phyloP scores from a whole-genome alignment of 805 yeast species.

The Kodamaea sagamina region DNA sequence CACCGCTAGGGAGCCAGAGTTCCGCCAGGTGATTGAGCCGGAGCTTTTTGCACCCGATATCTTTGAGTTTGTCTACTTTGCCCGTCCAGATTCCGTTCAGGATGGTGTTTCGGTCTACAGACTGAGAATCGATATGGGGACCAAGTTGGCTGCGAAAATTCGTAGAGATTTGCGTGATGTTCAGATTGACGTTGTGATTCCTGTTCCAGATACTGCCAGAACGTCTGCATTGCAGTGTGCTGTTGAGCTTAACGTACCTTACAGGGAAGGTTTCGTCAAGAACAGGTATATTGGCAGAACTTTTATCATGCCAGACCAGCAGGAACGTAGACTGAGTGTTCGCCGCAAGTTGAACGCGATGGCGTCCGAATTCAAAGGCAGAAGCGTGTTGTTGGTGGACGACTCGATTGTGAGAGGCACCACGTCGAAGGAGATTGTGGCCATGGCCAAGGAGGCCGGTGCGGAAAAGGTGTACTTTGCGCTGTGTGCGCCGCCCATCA shows the following conservation, averaged over 20 bases:
- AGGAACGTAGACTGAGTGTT: conserved; percentile 89
- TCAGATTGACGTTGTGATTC: conserved; percentile 89
- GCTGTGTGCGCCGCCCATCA: conserved; percentile 97
- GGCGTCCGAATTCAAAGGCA: conserved; percentile 85
- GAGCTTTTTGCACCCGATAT: conserved; percentile 88
- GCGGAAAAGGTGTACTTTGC: conserved; percentile 95
- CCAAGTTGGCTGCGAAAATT: conserved; percentile 77
- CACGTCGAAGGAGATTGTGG: conserved; percentile 92
- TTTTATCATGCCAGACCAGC: conserved; percentile 97
- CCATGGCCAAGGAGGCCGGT: conserved; percentile 99
- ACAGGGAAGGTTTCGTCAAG: conserved; percentile 96
- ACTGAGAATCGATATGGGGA: conserved; percentile 92
- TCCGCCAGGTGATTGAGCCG: conserved; percentile 80
- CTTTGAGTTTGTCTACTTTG: conserved; percentile 96
- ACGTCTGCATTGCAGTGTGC: conserved; percentile 94
- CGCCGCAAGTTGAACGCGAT: conserved; percentile 94
- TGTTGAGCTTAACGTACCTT: conserved; percentile 73
- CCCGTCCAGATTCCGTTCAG: conserved; percentile 93
- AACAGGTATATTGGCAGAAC: conserved; percentile 97
- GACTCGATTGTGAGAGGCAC: conserved; percentile 98
- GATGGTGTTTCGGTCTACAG: conserved; percentile 97
- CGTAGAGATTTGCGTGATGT: conserved; percentile 40
- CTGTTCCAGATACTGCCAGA: conserved; percentile 98
- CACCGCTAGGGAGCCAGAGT: conserved; percentile 64
- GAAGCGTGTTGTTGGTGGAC: conserved; percentile 87